Evolutionary conservation across 768 basidiomycete species (phyloP), one percentile per base, ranked within the genome.

Genomic region (Calocera viscosa): DNA sequence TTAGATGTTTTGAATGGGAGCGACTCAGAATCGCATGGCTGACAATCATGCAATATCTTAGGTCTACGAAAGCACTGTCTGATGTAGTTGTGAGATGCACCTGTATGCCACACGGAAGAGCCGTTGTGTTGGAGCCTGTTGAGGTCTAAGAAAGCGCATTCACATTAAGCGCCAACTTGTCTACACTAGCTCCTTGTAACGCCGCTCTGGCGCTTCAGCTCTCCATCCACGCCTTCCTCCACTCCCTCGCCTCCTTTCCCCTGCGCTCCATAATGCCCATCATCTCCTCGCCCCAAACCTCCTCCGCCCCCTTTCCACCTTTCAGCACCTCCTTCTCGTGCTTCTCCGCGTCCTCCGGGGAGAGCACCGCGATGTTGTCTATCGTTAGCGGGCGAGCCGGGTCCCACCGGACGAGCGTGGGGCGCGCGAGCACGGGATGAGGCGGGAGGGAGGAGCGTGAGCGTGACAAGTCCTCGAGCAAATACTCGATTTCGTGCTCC

Each of bases 321-420:
- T 69, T 67, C 67, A 75, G 71, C 69, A 71, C 74, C 68, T 75
- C 70, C 64, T 71, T 71, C 72, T 75, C 73, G 74, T 93, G 92
- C 67, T 79, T 81, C 72, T 86, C 86, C 0, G 86, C 89, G 66
- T 96, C 91, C 64, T 79, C 80, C 66, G 81, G 75, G 67, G 92
- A 90, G 77, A 97, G 86, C 1, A 93, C 86, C 12, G 94, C 90
- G 67, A 88, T 84, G 74, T 98, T 98, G 40, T 89, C 86, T n/a
- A 83, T 77, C 28, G 81, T 78, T 24, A 98, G 73, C 1, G 87
- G 86, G 39, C 76, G 76, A 1, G 74, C 74, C 19, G 83, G 81
- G 71, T 92, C 86, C 96, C 95, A 99, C 49, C 92, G 81, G 26
- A 90, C 82, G 1, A 94, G 79, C 1, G 84, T 82, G 0, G 95